Base-by-base conservation (phyloP, 306 rosid genomes). In the Cicer bijugum region DNA sequence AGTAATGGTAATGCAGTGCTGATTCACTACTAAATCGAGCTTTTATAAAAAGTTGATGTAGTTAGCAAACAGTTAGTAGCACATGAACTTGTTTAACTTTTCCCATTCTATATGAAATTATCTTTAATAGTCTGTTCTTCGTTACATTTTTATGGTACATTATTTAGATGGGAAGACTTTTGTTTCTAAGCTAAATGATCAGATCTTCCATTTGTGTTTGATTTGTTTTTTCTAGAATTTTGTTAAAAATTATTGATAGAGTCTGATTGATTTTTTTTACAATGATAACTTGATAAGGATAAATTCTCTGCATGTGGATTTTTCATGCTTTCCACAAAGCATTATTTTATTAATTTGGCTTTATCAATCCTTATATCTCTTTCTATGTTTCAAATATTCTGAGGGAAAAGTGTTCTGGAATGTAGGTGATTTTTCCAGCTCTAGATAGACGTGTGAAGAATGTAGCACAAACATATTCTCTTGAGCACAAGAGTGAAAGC, bases 371-470 rank as follows among this genome's bases (percentile, higher is more conserved):
- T 55, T 44, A 47, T 81, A 55, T 74, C n/a, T 55, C 35, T 70
- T 46, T 52, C 79, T 45, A 20, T 37, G 64, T 35, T 69, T 28
- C 45, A 17, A 63, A 78, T 51, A 12, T 84, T 14, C 39, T 86
- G 76, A 81, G 46, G 19, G 62, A 66, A 64, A 73, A 50, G 56
- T 78, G 57, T 39, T 80, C 14, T 83, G 82, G 61, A 71, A 35
- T 88, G 80, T 78, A 95, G 99, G 99, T 95, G 62, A 95, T 95
- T 68, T 95, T 95, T 79, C 96, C 99, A 9, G 97, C 99, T 60
- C 96, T 95, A 72, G 99, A 91, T 80, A 90, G 86, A 75, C 97
- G 99, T 56, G 99, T 95, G 85, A 95, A 95, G 89, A 95, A 95
- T 74, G 99, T 95, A n/a, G 97, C 97, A 46, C 91, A 85, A n/a